These are phyloP conservation scores for Pachysandra terminalis DNA, from an alignment of 164 flowering plant genomes.

Conservation along the genomic window DNA sequence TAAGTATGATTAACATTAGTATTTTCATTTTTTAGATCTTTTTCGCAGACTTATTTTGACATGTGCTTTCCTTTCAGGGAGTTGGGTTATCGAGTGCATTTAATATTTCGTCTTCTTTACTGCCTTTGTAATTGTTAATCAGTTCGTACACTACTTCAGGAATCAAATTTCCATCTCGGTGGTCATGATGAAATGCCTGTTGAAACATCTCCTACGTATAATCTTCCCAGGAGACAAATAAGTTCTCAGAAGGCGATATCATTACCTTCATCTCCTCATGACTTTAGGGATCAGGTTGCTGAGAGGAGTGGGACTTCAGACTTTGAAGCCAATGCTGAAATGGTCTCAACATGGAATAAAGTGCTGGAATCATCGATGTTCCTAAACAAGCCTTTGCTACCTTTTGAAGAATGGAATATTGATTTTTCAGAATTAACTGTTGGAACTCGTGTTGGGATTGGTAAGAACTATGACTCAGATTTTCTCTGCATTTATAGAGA, in stretches of 20 bases:
- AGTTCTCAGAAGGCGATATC: constrained; percentile 81
- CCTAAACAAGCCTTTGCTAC: constrained; percentile 62
- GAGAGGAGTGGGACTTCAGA: constrained; percentile 39
- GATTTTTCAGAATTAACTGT: constrained; percentile 91
- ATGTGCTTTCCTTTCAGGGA: neutral
- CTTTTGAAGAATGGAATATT: constrained; percentile 90
- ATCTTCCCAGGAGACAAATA: constrained; percentile 36
- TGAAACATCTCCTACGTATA: constrained; percentile 40
- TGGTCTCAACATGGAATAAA: constrained; percentile 73
- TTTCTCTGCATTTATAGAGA: neutral
- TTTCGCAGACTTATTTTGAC: neutral
- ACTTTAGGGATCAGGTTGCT: constrained; percentile 45
- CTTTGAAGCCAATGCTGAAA: constrained; percentile 35
- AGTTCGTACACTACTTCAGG: constrained; percentile 32
- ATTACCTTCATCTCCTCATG: constrained; percentile 91
- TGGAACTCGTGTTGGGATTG: constrained; percentile 97
- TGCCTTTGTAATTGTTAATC: constrained; percentile 1
- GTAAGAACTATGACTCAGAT: constrained; percentile 34
- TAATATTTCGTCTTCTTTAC: neutral
- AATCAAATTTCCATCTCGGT: constrained; percentile 36
- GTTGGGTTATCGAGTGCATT: neutral
- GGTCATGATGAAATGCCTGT: constrained; percentile 41
- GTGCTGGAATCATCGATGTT: constrained; percentile 67
- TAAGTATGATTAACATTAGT: neutral
- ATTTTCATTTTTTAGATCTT: too few species aligned